These are phyloP conservation scores for Murraya koenigii DNA, from an alignment of 345 rosid genomes.

Conservation along the genomic window DNA sequence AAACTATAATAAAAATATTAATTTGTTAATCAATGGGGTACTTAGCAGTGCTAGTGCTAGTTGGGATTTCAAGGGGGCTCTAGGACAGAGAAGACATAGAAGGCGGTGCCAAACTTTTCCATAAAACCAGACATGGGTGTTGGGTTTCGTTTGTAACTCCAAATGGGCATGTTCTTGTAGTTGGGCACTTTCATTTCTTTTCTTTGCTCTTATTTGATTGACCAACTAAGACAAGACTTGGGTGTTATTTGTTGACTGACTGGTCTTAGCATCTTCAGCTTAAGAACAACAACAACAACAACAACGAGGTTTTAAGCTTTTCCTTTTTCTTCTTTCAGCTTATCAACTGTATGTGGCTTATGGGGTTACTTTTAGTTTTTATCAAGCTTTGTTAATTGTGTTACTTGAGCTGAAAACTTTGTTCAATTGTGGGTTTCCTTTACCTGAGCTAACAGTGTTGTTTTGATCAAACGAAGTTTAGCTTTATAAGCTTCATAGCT, in stretches of 20 bases:
- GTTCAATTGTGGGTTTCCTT: not conserved
- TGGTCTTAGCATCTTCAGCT: not conserved
- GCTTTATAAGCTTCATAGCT: conserved; percentile 15
- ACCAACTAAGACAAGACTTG: not conserved
- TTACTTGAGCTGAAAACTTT: not conserved
- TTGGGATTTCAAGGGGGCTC: not conserved
- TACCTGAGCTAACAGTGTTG: not conserved
- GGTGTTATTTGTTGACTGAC: conserved; percentile 3
- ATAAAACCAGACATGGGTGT: not conserved
- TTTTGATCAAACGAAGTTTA: not conserved
- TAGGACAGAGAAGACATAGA: not conserved
- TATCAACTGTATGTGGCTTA: not conserved
- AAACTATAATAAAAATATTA: not conserved
- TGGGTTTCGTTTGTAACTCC: not conserved
- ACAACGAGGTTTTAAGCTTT: conserved; percentile 4
- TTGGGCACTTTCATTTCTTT: not conserved
- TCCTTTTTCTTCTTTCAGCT: not conserved
- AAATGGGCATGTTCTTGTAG: not conserved
- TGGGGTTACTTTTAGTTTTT: not conserved
- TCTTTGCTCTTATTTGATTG: not conserved
- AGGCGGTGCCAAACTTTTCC: conserved; percentile 4
- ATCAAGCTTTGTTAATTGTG: not conserved
- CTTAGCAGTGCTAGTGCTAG: not conserved
- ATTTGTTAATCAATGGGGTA: not conserved
- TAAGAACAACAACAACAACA: not conserved